phyloP scores from a whole-genome alignment of 768 basidiomycete species.

The Hysterangium stoloniferum region DNA sequence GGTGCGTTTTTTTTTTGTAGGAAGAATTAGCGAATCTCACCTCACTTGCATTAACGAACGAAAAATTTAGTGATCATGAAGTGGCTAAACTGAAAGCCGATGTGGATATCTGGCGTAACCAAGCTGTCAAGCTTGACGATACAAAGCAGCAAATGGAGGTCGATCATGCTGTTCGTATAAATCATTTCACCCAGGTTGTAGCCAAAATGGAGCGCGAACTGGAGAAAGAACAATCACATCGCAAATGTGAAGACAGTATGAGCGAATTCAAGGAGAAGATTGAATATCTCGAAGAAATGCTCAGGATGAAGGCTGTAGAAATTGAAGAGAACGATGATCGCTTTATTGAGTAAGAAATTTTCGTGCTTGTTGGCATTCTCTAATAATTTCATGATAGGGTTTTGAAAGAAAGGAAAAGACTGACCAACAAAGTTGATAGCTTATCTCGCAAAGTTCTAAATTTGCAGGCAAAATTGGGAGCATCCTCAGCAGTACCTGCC shows the following conservation, averaged over 20 bases:
- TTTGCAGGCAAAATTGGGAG: slow-evolving; percentile 58
- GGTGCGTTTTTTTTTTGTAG: slow-evolving; percentile 43
- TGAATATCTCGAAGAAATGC: slow-evolving; percentile 66
- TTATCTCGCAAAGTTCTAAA: slow-evolving; percentile 67
- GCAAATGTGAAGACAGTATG: slow-evolving; percentile 48
- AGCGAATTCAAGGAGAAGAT: slow-evolving; percentile 61
- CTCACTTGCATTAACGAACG: background rate
- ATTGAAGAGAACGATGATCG: slow-evolving; percentile 83
- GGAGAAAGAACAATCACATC: slow-evolving; percentile 30
- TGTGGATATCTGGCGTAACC: slow-evolving; percentile 33
- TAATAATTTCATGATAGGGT: slow-evolving; percentile 37
- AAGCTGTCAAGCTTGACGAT: slow-evolving; percentile 49
- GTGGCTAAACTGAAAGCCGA: slow-evolving; percentile 32
- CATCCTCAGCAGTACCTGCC: slow-evolving; percentile 7
- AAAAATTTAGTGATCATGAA: slow-evolving; percentile 39
- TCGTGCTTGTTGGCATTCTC: background rate
- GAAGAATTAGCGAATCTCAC: background rate
- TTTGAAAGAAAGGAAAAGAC: slow-evolving; percentile 74
- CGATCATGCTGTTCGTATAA: slow-evolving; percentile 52
- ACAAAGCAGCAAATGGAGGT: slow-evolving; percentile 55
- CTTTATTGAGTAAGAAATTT: slow-evolving; percentile 58
- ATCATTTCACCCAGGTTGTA: slow-evolving; percentile 61
- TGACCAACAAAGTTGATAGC: slow-evolving; percentile 59
- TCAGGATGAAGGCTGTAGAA: slow-evolving; percentile 62
- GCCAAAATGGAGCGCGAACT: slow-evolving; percentile 52